These are phyloP conservation scores for Stipa capillata DNA, from an alignment of 176 grass and related monocot species.

Conservation along the genomic window DNA sequence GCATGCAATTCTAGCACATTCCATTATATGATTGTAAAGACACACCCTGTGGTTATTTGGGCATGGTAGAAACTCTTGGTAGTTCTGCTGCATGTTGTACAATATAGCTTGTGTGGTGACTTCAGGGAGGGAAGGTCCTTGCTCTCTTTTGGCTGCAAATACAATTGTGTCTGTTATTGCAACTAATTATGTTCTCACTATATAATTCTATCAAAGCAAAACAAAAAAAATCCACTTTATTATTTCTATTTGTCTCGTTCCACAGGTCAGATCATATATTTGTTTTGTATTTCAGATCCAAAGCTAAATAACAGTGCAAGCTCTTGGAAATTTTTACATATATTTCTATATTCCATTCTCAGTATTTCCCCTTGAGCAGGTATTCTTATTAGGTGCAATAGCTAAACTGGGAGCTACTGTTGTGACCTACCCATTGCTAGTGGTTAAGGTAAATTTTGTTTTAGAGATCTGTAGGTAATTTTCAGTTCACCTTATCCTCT, in stretches of 20 bases:
- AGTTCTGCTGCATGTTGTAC: not conserved
- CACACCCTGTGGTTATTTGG: not conserved
- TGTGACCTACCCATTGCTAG: conserved; percentile 84
- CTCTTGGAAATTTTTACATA: not conserved
- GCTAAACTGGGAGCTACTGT: conserved; percentile 93
- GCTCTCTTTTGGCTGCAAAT: not conserved
- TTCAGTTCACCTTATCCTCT: not conserved
- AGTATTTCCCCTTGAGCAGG: conserved; percentile 37
- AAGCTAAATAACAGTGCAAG: not conserved
- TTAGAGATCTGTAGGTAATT: not conserved
- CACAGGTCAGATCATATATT: not conserved
- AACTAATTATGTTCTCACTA: not conserved
- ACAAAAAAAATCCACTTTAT: conserved; percentile 2
- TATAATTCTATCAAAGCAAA: not conserved
- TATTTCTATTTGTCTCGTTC: not conserved
- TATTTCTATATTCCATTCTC: not conserved
- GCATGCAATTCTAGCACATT: not conserved
- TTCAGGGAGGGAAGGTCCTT: not conserved
- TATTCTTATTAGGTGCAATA: conserved; percentile 88
- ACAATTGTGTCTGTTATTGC: not conserved
- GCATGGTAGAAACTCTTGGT: not conserved
- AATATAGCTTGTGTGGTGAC: not conserved
- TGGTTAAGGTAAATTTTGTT: conserved; percentile 76
- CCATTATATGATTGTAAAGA: not conserved
- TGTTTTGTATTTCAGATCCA: conserved; percentile 15